Evolutionary conservation across 2,329 filamentous ascomycete genomes (phyloP), one percentile per base, ranked within the genome.

Genomic region (Colletotrichum graminicola): DNA sequence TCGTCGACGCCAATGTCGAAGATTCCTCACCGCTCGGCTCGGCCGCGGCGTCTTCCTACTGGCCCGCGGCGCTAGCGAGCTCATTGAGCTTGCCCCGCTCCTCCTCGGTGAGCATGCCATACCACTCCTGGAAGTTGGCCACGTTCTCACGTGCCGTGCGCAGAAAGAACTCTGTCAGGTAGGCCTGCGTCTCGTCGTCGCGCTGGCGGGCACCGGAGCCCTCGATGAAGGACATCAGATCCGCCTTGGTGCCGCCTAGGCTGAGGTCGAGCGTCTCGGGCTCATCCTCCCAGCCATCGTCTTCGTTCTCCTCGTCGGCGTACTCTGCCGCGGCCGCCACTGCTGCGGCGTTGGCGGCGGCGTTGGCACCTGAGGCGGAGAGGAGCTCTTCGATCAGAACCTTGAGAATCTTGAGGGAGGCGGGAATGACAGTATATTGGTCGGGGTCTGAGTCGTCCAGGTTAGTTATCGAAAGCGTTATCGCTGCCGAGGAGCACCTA

Each of bases 391-490:
- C 94, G 57, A 98, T 92, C 11, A 99, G 89, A 5, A 98, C 92
- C 85, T 99, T 99, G 82, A 98, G 84, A 72, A 99, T 98, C 84
- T 99, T 99, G 78, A 99, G 88, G 1, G 94, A 91, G 0, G 95
- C 95, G 0, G 95, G 90, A 70, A 99, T 90, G 72, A 93, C 90
- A 7, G 94, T 98, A 84, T 92, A 98, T 79, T 92, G 91, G 79
- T 98, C 95, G 21, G 96, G 96, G 79, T 95, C 91, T 93, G 78
- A 78, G 49, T 68, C 57, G 39, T 45, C 59, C 59, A 66, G 21
- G 76, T 80, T 75, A 82, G 80, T 39, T 4, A 64, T 67, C 70
- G 68, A 60, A 72, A 26, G 3, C 12, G 11, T 18, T 16, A 1
- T 49, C 29, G 14, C 29, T 11, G n/a, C 2, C 8, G 32, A 26